A percentile compares a stretch with the other conserved stretches of the same genome.
Conservation (phyloP, 495 filamentous ascomycete species). For the Neurospora sp. region DNA sequence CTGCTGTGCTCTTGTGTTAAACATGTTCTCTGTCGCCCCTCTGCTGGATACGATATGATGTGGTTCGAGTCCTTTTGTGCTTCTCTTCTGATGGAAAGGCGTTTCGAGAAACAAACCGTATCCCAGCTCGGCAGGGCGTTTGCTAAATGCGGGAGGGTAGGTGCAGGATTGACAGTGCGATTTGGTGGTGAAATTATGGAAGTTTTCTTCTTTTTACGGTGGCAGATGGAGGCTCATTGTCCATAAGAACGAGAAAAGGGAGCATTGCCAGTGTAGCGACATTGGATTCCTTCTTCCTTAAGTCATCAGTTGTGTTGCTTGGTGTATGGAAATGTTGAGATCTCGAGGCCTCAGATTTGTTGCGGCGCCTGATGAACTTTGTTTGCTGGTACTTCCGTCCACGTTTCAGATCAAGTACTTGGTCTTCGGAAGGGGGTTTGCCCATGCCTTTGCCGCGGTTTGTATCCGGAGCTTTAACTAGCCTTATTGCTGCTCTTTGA, state of each 20-base stretch:
- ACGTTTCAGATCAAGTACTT: neutral
- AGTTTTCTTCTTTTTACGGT: neutral
- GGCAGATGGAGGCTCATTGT: too few relatives aligned
- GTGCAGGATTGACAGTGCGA: neutral
- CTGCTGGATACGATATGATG: too few relatives aligned
- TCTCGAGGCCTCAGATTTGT: neutral
- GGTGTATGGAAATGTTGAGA: rapidly evolving
- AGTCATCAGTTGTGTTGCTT: neutral
- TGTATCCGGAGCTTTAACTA: neutral
- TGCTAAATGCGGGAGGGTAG: neutral
- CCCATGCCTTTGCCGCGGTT: neutral
- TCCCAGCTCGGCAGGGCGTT: neutral
- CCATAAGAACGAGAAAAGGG: too few relatives aligned
- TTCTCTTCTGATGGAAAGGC: too few relatives aligned
- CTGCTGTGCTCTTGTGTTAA: too few relatives aligned
- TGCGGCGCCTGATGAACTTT: neutral
- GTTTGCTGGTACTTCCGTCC: neutral
- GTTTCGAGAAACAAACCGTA: neutral
- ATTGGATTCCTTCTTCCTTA: too few relatives aligned
- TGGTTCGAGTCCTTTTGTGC: too few relatives aligned
- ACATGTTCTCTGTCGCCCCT: too few relatives aligned
- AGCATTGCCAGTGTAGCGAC: too few relatives aligned
- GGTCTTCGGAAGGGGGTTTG: neutral
- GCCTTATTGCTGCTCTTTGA: neutral
- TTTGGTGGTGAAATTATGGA: neutral